A percentile compares a stretch with the other conserved stretches of the same genome.
Conservation (phyloP, 257 asterid genomes). For the Nicotiana noctiflora region DNA sequence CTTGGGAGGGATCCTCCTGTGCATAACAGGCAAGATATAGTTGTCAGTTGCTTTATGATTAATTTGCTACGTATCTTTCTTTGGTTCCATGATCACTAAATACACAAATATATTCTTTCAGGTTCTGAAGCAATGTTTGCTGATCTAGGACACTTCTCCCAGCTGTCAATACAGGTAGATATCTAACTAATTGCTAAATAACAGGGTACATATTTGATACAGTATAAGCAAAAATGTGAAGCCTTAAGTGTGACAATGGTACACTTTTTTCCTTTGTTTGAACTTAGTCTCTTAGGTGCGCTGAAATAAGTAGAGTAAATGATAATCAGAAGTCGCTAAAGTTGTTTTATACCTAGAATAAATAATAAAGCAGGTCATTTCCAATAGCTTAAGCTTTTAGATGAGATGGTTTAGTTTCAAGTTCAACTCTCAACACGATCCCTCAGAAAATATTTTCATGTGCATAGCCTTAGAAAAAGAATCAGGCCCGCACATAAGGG, state of each 20-base stretch:
- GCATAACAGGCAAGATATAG: constrained; percentile 66
- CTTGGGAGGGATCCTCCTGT: constrained; percentile 81
- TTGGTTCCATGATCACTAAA: neutral
- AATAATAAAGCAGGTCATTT: neutral
- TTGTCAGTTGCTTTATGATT: neutral
- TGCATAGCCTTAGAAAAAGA: neutral
- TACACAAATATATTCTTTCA: constrained; percentile 23
- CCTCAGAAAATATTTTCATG: neutral
- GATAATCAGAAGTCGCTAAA: neutral
- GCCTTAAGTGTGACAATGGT: neutral
- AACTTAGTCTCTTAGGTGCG: neutral
- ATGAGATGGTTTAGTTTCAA: neutral
- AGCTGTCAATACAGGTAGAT: constrained; percentile 73
- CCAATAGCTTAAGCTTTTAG: neutral
- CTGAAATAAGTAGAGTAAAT: neutral
- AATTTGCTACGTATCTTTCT: neutral
- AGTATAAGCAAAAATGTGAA: neutral
- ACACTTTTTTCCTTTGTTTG: neutral
- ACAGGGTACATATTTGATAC: neutral
- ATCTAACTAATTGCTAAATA: neutral
- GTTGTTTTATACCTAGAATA: neutral
- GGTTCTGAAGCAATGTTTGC: constrained; percentile 99
- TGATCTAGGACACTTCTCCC: constrained; percentile 94
- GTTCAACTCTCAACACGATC: neutral
- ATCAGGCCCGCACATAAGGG: neutral